Percentiles rank a stretch among this genome's conserved stretches.
Evolutionary conservation across 768 basidiomycete species (phyloP).

Genomic region (Tricholomella constricta): DNA sequence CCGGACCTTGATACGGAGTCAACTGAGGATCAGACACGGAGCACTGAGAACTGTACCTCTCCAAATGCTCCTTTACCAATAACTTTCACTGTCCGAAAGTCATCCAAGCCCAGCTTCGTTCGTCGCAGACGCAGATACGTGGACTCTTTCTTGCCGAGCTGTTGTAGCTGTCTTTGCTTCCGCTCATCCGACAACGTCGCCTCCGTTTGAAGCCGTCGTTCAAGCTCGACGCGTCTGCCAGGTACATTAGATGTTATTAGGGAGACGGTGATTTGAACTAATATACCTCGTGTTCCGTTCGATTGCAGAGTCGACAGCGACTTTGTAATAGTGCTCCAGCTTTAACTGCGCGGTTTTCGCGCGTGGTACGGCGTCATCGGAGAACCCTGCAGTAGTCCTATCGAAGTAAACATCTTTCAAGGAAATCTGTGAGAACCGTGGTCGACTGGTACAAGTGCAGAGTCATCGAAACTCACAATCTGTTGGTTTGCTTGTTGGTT

Average conservation of each 20-base stretch:
- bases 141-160: slow-evolving; percentile 86
- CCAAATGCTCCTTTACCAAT: slow-evolving; percentile 99
- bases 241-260: not conserved
- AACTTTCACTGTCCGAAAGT: slow-evolving; percentile 97
- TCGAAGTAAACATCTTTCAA: slow-evolving; percentile 88
- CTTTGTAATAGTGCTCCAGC: slow-evolving; percentile 95
- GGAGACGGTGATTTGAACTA: not conserved
- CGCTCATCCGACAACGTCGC: slow-evolving; percentile 76
- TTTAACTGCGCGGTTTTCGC: slow-evolving; percentile 93
- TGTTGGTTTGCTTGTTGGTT: slow-evolving; percentile 25
- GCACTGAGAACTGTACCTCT: slow-evolving; percentile 58
- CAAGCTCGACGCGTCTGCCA: slow-evolving; percentile 81
- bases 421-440: slow-evolving; percentile 6
- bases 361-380: slow-evolving; percentile 77
- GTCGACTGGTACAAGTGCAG: not conserved
- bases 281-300: slow-evolving; percentile 86
- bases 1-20: slow-evolving; percentile 55
- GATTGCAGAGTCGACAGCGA: slow-evolving; percentile 93
- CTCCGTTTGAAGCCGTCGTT: slow-evolving; percentile 75
- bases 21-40: not conserved
- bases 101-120: slow-evolving; percentile 86
- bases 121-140: slow-evolving; percentile 85
- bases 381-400: slow-evolving; percentile 73
- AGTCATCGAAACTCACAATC: slow-evolving; percentile 32
- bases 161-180: slow-evolving; percentile 79